A percentile compares a stretch with the other conserved stretches of the same genome.
Evolutionary conservation across 352 stramenopile genomes (phyloP).

Genomic region (Globisporangium lucens): DNA sequence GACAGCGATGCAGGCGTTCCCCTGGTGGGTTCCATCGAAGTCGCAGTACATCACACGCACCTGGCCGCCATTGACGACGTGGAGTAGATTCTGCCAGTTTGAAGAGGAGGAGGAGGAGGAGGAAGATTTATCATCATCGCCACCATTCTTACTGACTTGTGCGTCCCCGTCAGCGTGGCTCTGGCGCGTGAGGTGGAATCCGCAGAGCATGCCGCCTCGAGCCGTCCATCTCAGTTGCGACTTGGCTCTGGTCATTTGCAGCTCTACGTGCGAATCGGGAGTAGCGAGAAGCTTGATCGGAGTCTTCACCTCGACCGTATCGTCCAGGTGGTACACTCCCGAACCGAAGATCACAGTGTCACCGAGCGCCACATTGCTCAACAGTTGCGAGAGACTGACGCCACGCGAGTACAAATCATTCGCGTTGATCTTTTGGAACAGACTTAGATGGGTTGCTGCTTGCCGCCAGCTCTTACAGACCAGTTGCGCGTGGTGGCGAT

Average conservation of each 20-base stretch:
- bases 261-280: slow-evolving; percentile 58
- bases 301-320: slow-evolving; percentile 43
- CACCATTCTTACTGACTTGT: neutral
- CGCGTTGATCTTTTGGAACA: slow-evolving; percentile 49
- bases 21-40: slow-evolving; percentile 57
- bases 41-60: slow-evolving; percentile 64
- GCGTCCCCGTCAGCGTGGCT: neutral
- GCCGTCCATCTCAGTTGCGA: slow-evolving; percentile 60
- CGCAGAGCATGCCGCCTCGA: slow-evolving; percentile 54
- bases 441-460: slow-evolving; percentile 33
- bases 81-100: slow-evolving; percentile 67
- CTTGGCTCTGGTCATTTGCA: slow-evolving; percentile 51
- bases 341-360: slow-evolving; percentile 66
- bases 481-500: slow-evolving; percentile 40
- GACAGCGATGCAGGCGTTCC: slow-evolving; percentile 64
- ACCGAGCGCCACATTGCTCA: slow-evolving; percentile 28
- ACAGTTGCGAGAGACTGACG: slow-evolving; percentile 23
- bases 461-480: slow-evolving; percentile 58
- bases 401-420: slow-evolving; percentile 38
- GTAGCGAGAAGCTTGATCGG: slow-evolving; percentile 47
- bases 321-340: slow-evolving; percentile 58
- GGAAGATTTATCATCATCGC: neutral
- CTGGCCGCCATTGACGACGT: slow-evolving; percentile 36
- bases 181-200: slow-evolving; percentile 57
- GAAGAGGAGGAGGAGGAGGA: neutral